phyloP scores from a whole-genome alignment of 73 alveolate species.

The Paramecium caudatum region DNA sequence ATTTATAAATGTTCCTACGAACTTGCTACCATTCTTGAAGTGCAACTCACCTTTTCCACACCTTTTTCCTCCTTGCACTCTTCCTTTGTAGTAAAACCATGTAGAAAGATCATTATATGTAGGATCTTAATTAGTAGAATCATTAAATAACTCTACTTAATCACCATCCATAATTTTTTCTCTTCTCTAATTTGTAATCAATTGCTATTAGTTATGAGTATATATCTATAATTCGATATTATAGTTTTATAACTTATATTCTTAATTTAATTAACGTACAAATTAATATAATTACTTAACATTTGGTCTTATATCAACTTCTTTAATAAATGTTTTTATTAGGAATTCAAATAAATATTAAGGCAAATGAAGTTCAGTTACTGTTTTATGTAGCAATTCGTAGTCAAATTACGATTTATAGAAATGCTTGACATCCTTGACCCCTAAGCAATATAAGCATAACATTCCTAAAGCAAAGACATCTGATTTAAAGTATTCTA shows the following conservation, averaged over 20 bases:
- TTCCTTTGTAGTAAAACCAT: conserved; percentile 6
- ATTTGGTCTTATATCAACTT: not conserved
- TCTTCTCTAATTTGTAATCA: too few relatives aligned
- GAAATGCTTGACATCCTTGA: conserved; percentile 18
- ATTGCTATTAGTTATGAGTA: too few relatives aligned
- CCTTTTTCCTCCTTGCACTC: not conserved
- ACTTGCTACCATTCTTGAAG: conserved; percentile 8
- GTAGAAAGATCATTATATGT: conserved; percentile 47
- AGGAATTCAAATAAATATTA: not conserved
- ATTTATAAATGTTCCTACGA: not conserved
- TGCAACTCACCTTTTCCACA: conserved; percentile 17
- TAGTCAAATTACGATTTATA: not conserved
- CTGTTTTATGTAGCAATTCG: not conserved
- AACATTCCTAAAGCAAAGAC: conserved; percentile 19
- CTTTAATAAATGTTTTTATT: not conserved
- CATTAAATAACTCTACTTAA: too few relatives aligned
- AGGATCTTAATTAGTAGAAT: too few relatives aligned
- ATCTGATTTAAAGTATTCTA: conserved; percentile 40
- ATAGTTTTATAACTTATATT: not conserved
- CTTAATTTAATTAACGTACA: not conserved
- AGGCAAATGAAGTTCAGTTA: not conserved
- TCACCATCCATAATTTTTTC: too few relatives aligned
- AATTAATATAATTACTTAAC: not conserved
- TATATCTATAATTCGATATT: conserved; percentile 4
- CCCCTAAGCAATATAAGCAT: conserved; percentile 29